A percentile compares a stretch with the other conserved stretches of the same genome.
These are phyloP conservation scores for Rhynchosporium secalis DNA, from an alignment of 2,329 filamentous ascomycete species.

Conservation along the genomic window DNA sequence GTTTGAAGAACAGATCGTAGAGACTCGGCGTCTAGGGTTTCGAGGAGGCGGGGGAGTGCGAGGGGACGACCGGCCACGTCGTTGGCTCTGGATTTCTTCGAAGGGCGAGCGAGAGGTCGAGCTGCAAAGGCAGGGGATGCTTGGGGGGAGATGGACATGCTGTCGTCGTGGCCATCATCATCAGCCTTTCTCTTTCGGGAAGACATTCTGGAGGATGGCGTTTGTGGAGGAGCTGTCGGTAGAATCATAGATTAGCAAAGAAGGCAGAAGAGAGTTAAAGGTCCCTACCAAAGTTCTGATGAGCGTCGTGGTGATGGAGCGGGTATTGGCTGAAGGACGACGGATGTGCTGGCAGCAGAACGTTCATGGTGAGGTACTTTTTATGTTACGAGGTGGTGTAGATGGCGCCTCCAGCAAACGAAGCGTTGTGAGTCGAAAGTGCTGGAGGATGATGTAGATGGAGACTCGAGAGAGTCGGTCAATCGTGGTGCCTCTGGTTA, in stretches of 20 bases:
- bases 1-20: constrained; percentile 84
- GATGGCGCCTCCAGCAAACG: constrained; percentile 10
- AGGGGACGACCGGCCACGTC: constrained; percentile 69
- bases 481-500: constrained; percentile 4
- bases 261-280: constrained; percentile 51
- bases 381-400: constrained; percentile 12
- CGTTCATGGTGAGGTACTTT: constrained; percentile 49
- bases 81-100: constrained; percentile 62
- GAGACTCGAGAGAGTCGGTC: constrained; percentile 8
- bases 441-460: constrained; percentile 1
- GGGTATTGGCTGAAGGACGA: constrained; percentile 59
- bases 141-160: constrained; percentile 87
- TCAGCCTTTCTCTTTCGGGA: constrained; percentile 83
- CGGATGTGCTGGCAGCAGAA: constrained; percentile 58
- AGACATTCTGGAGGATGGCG: constrained; percentile 47
- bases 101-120: constrained; percentile 64
- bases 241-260: constrained; percentile 23
- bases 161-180: constrained; percentile 71
- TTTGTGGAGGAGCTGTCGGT: constrained; percentile 49
- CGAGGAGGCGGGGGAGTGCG: constrained; percentile 75
- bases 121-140: constrained; percentile 75
- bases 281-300: constrained; percentile 54
- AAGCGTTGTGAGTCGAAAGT: constrained; percentile 8
- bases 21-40: constrained; percentile 85
- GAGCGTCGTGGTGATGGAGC: constrained; percentile 55